These are phyloP conservation scores for Colletotrichum sp. DNA, from an alignment of 2,329 filamentous ascomycete species.

Conservation along the genomic window DNA sequence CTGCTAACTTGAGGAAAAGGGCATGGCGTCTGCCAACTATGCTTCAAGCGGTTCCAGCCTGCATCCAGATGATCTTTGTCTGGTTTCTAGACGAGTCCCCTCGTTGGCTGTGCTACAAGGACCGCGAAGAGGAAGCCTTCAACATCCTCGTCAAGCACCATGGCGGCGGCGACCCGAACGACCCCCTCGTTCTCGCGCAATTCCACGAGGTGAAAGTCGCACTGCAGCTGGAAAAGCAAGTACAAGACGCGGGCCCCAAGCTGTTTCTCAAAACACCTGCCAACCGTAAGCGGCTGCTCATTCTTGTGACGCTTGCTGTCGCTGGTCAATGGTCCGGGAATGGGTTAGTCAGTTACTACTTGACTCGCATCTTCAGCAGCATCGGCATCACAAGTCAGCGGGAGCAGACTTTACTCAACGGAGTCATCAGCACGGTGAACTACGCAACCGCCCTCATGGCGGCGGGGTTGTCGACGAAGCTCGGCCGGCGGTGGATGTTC, in stretches of 20 bases:
- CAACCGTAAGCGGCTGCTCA: slow-evolving; percentile 28
- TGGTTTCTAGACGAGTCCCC: slow-evolving; percentile 32
- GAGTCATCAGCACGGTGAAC: slow-evolving; percentile 15
- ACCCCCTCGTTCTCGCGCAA: slow-evolving; percentile 53
- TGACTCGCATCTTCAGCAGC: slow-evolving; percentile 36
- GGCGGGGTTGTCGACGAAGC: neutral
- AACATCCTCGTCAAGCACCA: slow-evolving; percentile 44
- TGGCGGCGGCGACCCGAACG: slow-evolving; percentile 54
- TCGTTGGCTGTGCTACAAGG: slow-evolving; percentile 34
- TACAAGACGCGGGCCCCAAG: neutral
- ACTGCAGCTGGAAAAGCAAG: neutral
- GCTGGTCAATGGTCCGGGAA: slow-evolving; percentile 31
- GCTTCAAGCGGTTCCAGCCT: neutral
- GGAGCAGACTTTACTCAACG: slow-evolving; percentile 45
- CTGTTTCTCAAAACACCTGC: slow-evolving; percentile 26
- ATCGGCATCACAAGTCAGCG: slow-evolving; percentile 32
- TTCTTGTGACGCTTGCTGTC: slow-evolving; percentile 26
- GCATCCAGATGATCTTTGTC: neutral
- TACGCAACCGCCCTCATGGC: neutral
- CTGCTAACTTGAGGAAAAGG: too few relatives aligned
- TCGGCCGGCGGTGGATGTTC: slow-evolving; percentile 27
- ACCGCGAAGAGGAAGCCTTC: slow-evolving; percentile 33
- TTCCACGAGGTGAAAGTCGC: slow-evolving; percentile 31
- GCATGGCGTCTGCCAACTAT: neutral
- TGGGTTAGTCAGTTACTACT: slow-evolving; percentile 41